Evolutionary conservation across 202 grass and related monocot genomes (phyloP).

Genomic region (Setaria viridis): DNA sequence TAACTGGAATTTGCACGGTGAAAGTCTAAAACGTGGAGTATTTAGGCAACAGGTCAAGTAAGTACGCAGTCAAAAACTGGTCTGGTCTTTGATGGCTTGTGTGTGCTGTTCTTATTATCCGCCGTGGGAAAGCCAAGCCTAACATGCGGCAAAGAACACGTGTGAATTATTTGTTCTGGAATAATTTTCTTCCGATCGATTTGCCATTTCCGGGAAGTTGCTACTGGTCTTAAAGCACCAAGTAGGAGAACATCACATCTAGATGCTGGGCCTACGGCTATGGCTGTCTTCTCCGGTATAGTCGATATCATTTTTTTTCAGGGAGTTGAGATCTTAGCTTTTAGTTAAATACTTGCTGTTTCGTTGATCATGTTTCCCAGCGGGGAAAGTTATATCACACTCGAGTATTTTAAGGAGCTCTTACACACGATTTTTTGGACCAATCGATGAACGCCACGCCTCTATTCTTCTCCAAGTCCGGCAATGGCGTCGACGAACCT

Average conservation of each 20-base stretch:
- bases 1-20: neutral
- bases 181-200: neutral
- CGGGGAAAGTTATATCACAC: no score
- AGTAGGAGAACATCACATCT: neutral
- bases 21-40: conserved; percentile 17
- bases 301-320: neutral
- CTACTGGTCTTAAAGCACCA: neutral
- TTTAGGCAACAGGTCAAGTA: no score
- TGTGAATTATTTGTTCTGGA: neutral
- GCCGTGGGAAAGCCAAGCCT: neutral
- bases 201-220: conserved; percentile 42
- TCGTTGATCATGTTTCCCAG: no score
- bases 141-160: conserved; percentile 11
- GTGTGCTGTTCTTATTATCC: neutral
- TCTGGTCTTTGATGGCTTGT: neutral
- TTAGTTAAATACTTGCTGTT: no score
- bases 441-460: no score
- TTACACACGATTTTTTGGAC: no score
- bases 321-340: no score
- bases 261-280: neutral
- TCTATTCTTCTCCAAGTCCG: no score
- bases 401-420: no score
- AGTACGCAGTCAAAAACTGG: conserved; percentile 24
- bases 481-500: no score
- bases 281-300: neutral